Percentiles rank a stretch among this genome's conserved stretches.
Evolutionary conservation across 305 asterid species (phyloP).

Genomic region (Fraxinus sp.): DNA sequence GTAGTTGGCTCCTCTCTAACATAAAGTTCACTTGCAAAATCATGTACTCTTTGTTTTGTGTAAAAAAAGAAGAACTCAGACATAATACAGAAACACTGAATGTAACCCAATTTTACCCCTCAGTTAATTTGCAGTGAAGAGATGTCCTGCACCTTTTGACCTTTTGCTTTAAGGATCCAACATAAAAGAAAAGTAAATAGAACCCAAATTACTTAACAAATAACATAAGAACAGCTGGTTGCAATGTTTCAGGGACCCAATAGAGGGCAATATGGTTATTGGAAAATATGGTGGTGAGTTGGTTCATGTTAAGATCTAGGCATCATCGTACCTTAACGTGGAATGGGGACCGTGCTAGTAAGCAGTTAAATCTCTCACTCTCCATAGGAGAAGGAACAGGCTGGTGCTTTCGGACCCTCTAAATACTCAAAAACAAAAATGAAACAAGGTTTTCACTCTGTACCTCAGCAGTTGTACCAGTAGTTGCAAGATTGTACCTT

Average conservation of each 20-base stretch:
- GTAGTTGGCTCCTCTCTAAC: not conserved
- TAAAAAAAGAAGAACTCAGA: not conserved
- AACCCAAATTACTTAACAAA: not conserved
- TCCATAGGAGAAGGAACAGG: not conserved
- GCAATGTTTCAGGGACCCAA: not conserved
- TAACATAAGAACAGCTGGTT: not conserved
- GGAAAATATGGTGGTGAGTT: not conserved
- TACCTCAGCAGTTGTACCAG: conserved; percentile 96
- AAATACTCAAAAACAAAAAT: conserved; percentile 7
- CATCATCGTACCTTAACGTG: not conserved
- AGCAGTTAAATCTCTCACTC: not conserved
- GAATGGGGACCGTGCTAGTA: not conserved
- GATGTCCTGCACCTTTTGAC: not conserved
- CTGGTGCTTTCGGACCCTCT: not conserved
- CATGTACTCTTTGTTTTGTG: not conserved
- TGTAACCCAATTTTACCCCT: not conserved
- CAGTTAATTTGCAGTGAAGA: not conserved
- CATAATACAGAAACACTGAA: not conserved
- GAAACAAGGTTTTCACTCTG: conserved; percentile 4
- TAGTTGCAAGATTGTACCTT: conserved; percentile 56
- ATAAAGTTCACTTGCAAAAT: not conserved
- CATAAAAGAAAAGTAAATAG: not conserved
- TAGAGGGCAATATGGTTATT: not conserved
- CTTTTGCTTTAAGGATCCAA: not conserved
- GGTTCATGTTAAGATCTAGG: not conserved